phyloP scores from a whole-genome alignment of 1,284 basidiomycete species.

The Papiliotrema laurentii region DNA sequence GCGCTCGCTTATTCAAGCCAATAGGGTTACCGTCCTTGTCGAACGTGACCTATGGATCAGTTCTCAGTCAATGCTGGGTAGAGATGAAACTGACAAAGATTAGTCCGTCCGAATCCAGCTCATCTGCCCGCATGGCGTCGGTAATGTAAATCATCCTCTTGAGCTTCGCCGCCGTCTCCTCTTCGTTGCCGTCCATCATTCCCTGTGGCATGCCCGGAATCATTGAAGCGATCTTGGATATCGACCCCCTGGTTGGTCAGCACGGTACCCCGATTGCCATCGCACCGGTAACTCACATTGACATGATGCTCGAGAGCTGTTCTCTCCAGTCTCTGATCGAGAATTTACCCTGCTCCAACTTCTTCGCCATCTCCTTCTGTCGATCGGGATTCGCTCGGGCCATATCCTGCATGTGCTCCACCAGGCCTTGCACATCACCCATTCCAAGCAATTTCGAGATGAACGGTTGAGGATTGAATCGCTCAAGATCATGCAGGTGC shows the following conservation, averaged over 20 bases:
- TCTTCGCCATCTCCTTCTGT: slow-evolving; percentile 98
- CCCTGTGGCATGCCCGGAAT: slow-evolving; percentile 93
- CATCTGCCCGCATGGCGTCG: slow-evolving; percentile 89
- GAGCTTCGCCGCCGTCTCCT: slow-evolving; percentile 75
- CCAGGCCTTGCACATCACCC: slow-evolving; percentile 92
- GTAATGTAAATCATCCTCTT: slow-evolving; percentile 99
- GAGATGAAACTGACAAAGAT: slow-evolving; percentile 61
- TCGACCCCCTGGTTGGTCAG: slow-evolving; percentile 69
- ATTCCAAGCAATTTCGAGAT: slow-evolving; percentile 93
- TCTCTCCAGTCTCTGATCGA: slow-evolving; percentile 97
- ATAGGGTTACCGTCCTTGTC: slow-evolving; percentile 78
- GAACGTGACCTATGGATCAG: slow-evolving; percentile 51
- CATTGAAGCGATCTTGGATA: slow-evolving; percentile 98
- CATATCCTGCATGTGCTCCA: slow-evolving; percentile 97
- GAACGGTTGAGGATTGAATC: slow-evolving; percentile 93
- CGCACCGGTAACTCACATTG: slow-evolving; percentile 62
- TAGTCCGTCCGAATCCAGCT: slow-evolving; percentile 93
- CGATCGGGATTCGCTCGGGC: slow-evolving; percentile 89
- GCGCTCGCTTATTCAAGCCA: slow-evolving; percentile 78
- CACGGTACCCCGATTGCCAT: neutral
- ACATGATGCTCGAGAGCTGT: slow-evolving; percentile 96
- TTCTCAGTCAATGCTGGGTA: neutral
- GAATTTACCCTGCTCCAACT: slow-evolving; percentile 93
- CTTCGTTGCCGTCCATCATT: slow-evolving; percentile 85
- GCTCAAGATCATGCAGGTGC: slow-evolving; percentile 91